These are phyloP conservation scores for Musa troglodytarum DNA, from an alignment of 176 grass and related monocot species.

Conservation along the genomic window DNA sequence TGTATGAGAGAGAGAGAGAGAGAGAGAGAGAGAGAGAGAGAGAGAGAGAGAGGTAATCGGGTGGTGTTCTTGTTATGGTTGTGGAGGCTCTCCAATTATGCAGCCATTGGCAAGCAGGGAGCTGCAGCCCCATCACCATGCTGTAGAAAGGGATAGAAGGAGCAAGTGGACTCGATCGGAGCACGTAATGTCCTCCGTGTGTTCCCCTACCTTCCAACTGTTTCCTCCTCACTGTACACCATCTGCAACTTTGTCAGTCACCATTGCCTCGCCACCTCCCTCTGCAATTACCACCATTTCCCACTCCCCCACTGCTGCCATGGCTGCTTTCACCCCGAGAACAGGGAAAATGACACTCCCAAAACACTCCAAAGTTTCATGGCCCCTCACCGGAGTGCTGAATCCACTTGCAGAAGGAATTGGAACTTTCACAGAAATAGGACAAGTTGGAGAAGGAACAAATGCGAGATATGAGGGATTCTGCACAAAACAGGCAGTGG, in stretches of 20 bases:
- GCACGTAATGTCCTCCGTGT: neutral
- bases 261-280: no score
- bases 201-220: constrained; percentile 32
- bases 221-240: constrained; percentile 36
- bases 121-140: neutral
- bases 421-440: neutral
- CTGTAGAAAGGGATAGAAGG: constrained; percentile 10
- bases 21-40: neutral
- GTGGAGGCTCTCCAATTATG: neutral
- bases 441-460: constrained; percentile 19
- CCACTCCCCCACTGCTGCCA: neutral
- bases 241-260: neutral
- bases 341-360: neutral
- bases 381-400: neutral
- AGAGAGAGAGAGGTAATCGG: neutral
- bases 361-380: neutral
- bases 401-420: constrained; percentile 1
- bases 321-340: neutral
- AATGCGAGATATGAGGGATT: constrained; percentile 14
- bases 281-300: neutral
- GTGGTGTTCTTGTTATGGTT: neutral
- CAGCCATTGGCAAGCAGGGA: neutral
- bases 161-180: constrained; percentile 1
- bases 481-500: neutral
- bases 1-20: neutral